These are phyloP conservation scores for Cutaneotrichosporon sp. DNA, from an alignment of 1,284 basidiomycete species.

Conservation along the genomic window DNA sequence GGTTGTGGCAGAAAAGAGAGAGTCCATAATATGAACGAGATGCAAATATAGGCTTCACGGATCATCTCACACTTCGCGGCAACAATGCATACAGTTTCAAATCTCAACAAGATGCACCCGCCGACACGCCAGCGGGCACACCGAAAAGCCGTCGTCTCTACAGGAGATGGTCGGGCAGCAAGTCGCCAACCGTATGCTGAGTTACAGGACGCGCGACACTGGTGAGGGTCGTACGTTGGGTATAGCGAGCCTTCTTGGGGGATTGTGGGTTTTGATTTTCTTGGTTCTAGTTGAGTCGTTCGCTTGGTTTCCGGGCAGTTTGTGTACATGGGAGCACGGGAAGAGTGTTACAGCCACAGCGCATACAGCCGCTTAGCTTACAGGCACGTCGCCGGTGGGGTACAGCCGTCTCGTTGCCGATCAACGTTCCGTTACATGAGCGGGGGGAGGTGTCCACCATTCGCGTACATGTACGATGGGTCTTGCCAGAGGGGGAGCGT, in stretches of 20 bases:
- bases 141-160: slow-evolving; percentile 29
- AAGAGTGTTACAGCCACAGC: slow-evolving; percentile 23
- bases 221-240: slow-evolving; percentile 7
- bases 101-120: slow-evolving; percentile 33
- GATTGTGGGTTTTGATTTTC: background rate
- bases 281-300: background rate
- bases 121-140: slow-evolving; percentile 28
- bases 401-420: slow-evolving; percentile 11
- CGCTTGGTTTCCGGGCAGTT: slow-evolving; percentile 21
- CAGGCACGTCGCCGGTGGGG: slow-evolving; percentile 10
- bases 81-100: slow-evolving; percentile 33
- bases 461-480: slow-evolving; percentile 30
- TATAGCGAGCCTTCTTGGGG: slow-evolving; percentile 10
- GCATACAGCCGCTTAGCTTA: slow-evolving; percentile 7
- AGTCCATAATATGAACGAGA: background rate
- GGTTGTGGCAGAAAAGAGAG: no score
- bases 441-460: slow-evolving; percentile 25
- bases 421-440: slow-evolving; percentile 24
- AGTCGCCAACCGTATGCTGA: slow-evolving; percentile 23
- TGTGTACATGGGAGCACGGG: slow-evolving; percentile 24
- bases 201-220: slow-evolving; percentile 23
- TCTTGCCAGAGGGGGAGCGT: slow-evolving; percentile 28
- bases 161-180: slow-evolving; percentile 22
- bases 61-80: slow-evolving; percentile 10
- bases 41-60: background rate